Evolutionary conservation across 2,329 filamentous ascomycete species (phyloP), one percentile per base, ranked within the genome.

Genomic region (Trichoderma gracile): DNA sequence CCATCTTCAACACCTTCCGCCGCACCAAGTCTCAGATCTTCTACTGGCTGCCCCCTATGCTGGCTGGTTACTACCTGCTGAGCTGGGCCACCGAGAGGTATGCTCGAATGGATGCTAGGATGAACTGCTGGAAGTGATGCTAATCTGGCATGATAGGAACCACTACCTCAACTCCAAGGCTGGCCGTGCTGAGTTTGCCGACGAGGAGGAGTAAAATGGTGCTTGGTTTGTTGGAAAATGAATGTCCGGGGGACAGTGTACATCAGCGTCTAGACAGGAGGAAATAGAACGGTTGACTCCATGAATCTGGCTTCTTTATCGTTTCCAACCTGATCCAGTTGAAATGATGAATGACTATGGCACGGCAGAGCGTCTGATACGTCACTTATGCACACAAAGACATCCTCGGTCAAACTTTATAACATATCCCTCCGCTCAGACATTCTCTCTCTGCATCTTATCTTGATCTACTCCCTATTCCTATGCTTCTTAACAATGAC

Each of bases 1-100:
- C 93, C 74, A 81, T 98, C 82, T 98, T 98, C 89, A 99, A 99
- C 86, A 89, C 87, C 73, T 96, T 90, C 86, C 89, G 95, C 79
- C 88, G 95, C 74, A 91, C 90, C 80, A 89, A 88, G 77, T 79
- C 84, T 72, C 95, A 98, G 84, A 87, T 96, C 71, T 87, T 98
- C 72, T 99, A 93, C 86, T 88, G 93, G 79, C 85, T 89, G 27
- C 91, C 95, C 66, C 90, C 93, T 45, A 81, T 97, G 71, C 73
- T 95, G 69, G 78, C 84, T 71, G 93, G 86, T 70, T 99, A 98
- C 82, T 87, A 88, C 76, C 76, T 87, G 70, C 91, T 98, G 89
- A 81, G 90, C 76, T 99, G 95, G 95, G 94, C 95, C 70, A 89
- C 86, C 74, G 89, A 97, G 81, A 87, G 88, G 95, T 98, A 86